Percentiles rank a stretch among this genome's conserved stretches.
Evolutionary conservation across 2,329 filamentous ascomycete species (phyloP).

Genomic region (Cyclaneusma minus): DNA sequence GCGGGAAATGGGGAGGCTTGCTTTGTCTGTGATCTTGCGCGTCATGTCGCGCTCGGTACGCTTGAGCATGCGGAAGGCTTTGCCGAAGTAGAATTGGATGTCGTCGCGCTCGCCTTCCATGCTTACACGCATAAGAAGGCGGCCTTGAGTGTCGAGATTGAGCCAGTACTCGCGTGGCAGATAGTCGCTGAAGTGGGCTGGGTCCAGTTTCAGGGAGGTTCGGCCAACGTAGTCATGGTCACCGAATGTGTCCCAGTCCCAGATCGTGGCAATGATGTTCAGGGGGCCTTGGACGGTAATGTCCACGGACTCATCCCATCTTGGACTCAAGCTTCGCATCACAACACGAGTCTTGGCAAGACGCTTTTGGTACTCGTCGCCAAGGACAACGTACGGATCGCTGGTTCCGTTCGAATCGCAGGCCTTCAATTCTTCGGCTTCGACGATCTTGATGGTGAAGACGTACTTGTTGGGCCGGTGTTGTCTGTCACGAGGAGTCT

Average conservation of each 20-base stretch:
- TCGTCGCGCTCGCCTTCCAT: slow-evolving; percentile 99
- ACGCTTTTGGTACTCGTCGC: slow-evolving; percentile 95
- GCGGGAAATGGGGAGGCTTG: slow-evolving; percentile 26
- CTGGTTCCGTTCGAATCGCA: slow-evolving; percentile 90
- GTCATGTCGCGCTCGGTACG: slow-evolving; percentile 97
- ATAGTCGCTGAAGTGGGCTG: slow-evolving; percentile 92
- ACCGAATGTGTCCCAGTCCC: slow-evolving; percentile 95
- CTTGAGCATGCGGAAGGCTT: slow-evolving; percentile 89
- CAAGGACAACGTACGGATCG: slow-evolving; percentile 92
- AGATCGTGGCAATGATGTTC: slow-evolving; percentile 91
- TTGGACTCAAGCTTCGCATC: slow-evolving; percentile 76
- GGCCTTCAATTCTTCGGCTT: slow-evolving; percentile 95
- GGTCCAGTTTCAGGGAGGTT: slow-evolving; percentile 95
- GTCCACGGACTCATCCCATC: slow-evolving; percentile 95
- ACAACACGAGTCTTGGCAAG: slow-evolving; percentile 89
- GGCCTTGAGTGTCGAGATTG: slow-evolving; percentile 87
- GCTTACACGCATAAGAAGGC: slow-evolving; percentile 76
- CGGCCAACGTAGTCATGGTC: slow-evolving; percentile 95
- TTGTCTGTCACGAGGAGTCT: slow-evolving; percentile 50
- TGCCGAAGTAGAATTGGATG: slow-evolving; percentile 97
- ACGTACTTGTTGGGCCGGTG: slow-evolving; percentile 73
- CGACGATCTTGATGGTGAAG: slow-evolving; percentile 97
- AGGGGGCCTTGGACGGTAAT: slow-evolving; percentile 84
- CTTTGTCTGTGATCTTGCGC: slow-evolving; percentile 93
- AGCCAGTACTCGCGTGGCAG: slow-evolving; percentile 95